Conservation (phyloP, 2,329 filamentous ascomycete genomes). For the Aspergillus sp. region DNA sequence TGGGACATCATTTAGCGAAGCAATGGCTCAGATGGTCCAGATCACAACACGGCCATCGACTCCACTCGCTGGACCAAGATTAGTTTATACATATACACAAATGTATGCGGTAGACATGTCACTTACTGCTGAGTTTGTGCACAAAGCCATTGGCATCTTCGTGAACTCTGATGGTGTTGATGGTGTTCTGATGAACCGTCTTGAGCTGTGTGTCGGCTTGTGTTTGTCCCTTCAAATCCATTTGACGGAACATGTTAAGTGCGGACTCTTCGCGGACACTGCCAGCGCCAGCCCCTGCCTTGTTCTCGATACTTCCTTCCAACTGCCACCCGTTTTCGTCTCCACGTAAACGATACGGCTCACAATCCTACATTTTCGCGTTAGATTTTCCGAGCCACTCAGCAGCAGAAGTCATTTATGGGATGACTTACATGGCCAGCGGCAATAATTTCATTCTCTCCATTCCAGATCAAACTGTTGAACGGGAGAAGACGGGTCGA, state of each 20-base stretch:
- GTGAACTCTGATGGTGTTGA: conserved; percentile 78
- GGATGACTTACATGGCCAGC: conserved; percentile 71
- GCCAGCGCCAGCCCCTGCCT: conserved; percentile 59
- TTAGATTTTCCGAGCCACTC: conserved; percentile 2
- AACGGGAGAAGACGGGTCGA: conserved; percentile 89
- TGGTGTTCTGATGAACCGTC: conserved; percentile 95
- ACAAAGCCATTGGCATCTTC: conserved; percentile 65
- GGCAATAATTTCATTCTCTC: conserved; percentile 89
- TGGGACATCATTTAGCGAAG: background rate
- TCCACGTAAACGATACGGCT: conserved; percentile 86
- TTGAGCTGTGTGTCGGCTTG: conserved; percentile 92
- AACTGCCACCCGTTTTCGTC: conserved; percentile 79
- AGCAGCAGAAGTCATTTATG: background rate
- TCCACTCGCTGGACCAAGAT: conserved; percentile 62
- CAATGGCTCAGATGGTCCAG: conserved; percentile 60
- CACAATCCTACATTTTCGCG: conserved; percentile 55
- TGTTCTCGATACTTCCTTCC: conserved; percentile 75
- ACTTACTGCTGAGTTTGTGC: conserved; percentile 82
- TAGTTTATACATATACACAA: conserved; percentile 16
- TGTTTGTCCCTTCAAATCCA: conserved; percentile 93
- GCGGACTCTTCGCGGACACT: conserved; percentile 82
- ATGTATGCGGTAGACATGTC: background rate
- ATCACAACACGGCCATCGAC: conserved; percentile 81
- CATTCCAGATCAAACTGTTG: conserved; percentile 87
- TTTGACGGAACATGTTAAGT: conserved; percentile 96